Evolutionary conservation across 768 basidiomycete genomes (phyloP).

Genomic region (Sarcodon aspratus): DNA sequence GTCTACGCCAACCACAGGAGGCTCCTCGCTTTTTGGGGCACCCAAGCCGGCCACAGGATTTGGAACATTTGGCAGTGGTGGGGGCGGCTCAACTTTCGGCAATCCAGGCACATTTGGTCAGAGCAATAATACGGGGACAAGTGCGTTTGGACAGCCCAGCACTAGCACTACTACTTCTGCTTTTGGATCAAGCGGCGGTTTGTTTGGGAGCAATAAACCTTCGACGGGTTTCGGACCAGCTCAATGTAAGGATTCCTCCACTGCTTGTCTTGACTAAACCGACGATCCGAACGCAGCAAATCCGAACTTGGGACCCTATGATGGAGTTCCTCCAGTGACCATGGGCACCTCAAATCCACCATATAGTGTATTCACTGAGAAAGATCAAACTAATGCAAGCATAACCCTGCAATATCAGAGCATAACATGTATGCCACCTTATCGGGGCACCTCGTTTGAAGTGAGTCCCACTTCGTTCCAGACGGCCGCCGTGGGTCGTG

Average conservation of each 20-base stretch:
- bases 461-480: slow-evolving; percentile 10
- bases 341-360: slow-evolving; percentile 61
- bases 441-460: slow-evolving; percentile 60
- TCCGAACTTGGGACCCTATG: slow-evolving; percentile 21
- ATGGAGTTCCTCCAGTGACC: slow-evolving; percentile 42
- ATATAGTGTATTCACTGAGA: slow-evolving; percentile 50
- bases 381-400: slow-evolving; percentile 39
- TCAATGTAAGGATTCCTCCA: neutral
- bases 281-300: neutral
- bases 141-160: slow-evolving; percentile 17
- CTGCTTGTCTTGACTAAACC: neutral
- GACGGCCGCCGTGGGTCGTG: neutral
- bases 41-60: slow-evolving; percentile 67
- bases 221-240: slow-evolving; percentile 31
- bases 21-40: slow-evolving; percentile 42
- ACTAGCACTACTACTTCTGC: slow-evolving; percentile 24
- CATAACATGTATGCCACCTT: slow-evolving; percentile 71
- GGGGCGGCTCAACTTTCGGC: slow-evolving; percentile 15
- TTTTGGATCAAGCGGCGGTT: slow-evolving; percentile 28
- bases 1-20: slow-evolving; percentile 21
- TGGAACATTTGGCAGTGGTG: slow-evolving; percentile 60
- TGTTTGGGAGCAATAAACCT: slow-evolving; percentile 50
- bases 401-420: slow-evolving; percentile 65
- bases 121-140: slow-evolving; percentile 13
- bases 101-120: slow-evolving; percentile 15